These are phyloP conservation scores for Curvularia eragrostidis DNA, from an alignment of 2,329 filamentous ascomycete species.

Conservation along the genomic window DNA sequence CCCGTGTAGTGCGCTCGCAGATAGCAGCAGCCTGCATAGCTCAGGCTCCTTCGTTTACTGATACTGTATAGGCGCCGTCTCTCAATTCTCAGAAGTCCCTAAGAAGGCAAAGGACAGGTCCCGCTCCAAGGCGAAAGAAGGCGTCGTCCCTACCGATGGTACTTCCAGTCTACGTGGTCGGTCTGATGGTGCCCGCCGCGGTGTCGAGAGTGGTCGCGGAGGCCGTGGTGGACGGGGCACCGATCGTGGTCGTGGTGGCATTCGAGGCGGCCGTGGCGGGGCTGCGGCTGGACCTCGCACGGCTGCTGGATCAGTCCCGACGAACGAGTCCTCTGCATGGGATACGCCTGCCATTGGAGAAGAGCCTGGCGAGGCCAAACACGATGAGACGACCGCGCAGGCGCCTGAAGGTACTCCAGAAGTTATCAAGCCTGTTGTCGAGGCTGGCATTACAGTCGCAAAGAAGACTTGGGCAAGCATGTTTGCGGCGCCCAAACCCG, in stretches of 20 bases:
- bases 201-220: conserved; percentile 50
- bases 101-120: conserved; percentile 76
- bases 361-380: conserved; percentile 31
- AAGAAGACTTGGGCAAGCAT: conserved; percentile 64
- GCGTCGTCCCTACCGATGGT: conserved; percentile 61
- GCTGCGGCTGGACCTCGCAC: conserved; percentile 67
- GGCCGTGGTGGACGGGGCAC: conserved; percentile 61
- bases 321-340: conserved; percentile 72
- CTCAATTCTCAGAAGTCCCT: conserved; percentile 80
- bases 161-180: conserved; percentile 32
- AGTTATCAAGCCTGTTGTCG: conserved; percentile 26
- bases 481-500: conserved; percentile 60
- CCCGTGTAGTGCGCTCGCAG: conserved; percentile 4
- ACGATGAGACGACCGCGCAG: conserved; percentile 28
- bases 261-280: conserved; percentile 68
- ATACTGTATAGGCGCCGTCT: conserved; percentile 68
- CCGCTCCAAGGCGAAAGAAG: conserved; percentile 74
- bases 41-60: conserved; percentile 10
- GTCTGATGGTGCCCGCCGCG: conserved; percentile 35
- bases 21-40: conserved; percentile 7
- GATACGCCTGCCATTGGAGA: conserved; percentile 51
- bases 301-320: conserved; percentile 67
- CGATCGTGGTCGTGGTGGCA: conserved; percentile 61
- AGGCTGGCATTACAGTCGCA: conserved; percentile 42
- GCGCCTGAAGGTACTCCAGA: conserved; percentile 27